Evolutionary conservation across 2,329 filamentous ascomycete species (phyloP), one percentile per base, ranked within the genome.

Genomic region (Chaetoscypha palmicola): DNA sequence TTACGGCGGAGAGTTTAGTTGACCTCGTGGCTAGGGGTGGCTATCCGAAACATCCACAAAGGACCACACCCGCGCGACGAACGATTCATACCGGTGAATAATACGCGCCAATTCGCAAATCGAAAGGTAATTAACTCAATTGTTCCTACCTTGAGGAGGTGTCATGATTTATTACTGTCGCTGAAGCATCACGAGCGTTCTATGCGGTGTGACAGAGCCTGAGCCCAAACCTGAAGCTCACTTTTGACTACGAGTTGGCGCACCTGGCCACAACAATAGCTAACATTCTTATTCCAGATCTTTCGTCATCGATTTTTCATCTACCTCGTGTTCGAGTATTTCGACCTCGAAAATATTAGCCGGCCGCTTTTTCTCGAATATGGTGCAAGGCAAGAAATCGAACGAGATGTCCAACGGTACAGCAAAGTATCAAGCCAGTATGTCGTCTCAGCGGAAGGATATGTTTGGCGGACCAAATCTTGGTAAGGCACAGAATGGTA

Each of bases 391-490:
- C 51, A 63, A 62, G 50, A 62, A 62, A 51, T 38, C 40, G 22
- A 57, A 47, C 42, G 62, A 59, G 46, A 62, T 66, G 37, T 50
- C 53, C 5, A 76, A 75, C 59, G 73, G 73, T 45, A 58, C 60
- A 10, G 55, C 57, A 22, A 69, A 73, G 69, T 46, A 69, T 69
- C 49, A 66, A 70, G 43, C 53, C 64, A 63, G 53, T 53, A 79
- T 83, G 76, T 65, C 71, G 2, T 81, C 83, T 55, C 74, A 81
- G 49, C 64, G 76, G 43, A 76, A 75, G 53, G 78, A 84, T 54
- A 69, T 78, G 32, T 68, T 69, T 14, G 76, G 79, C 52, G 63
- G 52, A 21, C 51, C 48, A 46, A 44, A 66, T 32, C 65, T 73
- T 58, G 62, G 37, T n/a, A 52, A 53, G 41, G 40, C 66, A 39